Evolutionary conservation across 345 rosid genomes (phyloP).

Genomic region (Firmiana major): DNA sequence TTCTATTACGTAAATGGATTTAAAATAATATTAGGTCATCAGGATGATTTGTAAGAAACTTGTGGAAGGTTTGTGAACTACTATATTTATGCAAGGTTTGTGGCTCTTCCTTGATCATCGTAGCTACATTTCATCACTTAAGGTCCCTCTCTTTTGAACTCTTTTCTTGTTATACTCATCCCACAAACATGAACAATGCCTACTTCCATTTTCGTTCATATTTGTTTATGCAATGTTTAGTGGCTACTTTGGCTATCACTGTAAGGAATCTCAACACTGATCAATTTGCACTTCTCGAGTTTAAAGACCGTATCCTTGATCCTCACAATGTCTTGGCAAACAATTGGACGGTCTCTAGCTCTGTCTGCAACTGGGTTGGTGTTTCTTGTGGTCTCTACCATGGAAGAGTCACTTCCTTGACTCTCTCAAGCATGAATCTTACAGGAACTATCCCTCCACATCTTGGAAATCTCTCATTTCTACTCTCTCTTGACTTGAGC

Average conservation of each 20-base stretch:
- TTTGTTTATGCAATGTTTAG: neutral
- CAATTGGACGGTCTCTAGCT: constrained; percentile 12
- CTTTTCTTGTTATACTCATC: too few species aligned
- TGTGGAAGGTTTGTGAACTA: too few species aligned
- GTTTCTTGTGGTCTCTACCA: constrained; percentile 7
- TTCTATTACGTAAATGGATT: too few species aligned
- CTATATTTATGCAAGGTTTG: neutral
- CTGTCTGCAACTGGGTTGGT: constrained; percentile 25
- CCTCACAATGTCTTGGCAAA: constrained; percentile 1
- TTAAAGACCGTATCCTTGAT: constrained; percentile 17
- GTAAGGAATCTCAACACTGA: neutral
- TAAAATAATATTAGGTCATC: too few species aligned
- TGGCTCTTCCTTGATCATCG: neutral
- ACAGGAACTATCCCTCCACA: constrained; percentile 21
- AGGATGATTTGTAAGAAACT: too few species aligned
- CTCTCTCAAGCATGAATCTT: constrained; percentile 15
- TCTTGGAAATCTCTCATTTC: constrained; percentile 24
- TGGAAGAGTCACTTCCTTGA: constrained; percentile 13
- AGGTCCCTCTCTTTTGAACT: neutral
- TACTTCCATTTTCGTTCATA: neutral
- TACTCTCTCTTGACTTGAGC: neutral
- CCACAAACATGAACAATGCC: neutral
- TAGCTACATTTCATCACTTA: neutral
- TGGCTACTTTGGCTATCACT: neutral
- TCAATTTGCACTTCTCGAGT: constrained; percentile 14